Evolutionary conservation across 1,284 basidiomycete genomes (phyloP).

Genomic region (Retiboletus flavoniger): DNA sequence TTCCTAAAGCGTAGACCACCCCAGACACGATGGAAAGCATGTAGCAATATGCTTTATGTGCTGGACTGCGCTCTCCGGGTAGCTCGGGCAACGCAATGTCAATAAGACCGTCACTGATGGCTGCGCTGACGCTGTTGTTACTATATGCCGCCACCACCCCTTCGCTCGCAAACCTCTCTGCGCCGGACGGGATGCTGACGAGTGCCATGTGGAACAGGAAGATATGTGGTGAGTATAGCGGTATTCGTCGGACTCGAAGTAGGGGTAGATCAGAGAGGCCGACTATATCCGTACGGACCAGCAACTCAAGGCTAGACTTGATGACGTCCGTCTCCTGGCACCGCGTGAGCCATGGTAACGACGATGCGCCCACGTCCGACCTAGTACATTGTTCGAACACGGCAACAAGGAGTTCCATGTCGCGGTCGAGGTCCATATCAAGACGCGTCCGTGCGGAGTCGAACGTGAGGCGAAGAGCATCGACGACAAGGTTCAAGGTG

Average conservation of each 20-base stretch:
- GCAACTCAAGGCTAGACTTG: slow-evolving; percentile 72
- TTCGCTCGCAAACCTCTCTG: slow-evolving; percentile 83
- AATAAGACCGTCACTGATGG: slow-evolving; percentile 73
- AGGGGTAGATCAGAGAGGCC: slow-evolving; percentile 64
- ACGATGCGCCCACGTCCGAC: slow-evolving; percentile 62
- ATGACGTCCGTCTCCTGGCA: slow-evolving; percentile 85
- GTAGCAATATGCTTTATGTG: slow-evolving; percentile 79
- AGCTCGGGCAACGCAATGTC: slow-evolving; percentile 68
- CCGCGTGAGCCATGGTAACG: slow-evolving; percentile 72
- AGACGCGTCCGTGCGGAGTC: slow-evolving; percentile 56
- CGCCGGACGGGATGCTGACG: slow-evolving; percentile 72
- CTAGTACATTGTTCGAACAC: slow-evolving; percentile 81
- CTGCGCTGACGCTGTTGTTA: slow-evolving; percentile 76
- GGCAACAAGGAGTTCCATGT: slow-evolving; percentile 77
- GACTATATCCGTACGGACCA: slow-evolving; percentile 66
- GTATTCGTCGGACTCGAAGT: slow-evolving; percentile 59
- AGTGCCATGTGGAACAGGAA: slow-evolving; percentile 85
- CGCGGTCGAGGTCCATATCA: slow-evolving; percentile 69
- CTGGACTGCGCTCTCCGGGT: slow-evolving; percentile 70
- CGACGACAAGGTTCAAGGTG: slow-evolving; percentile 63
- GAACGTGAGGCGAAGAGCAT: slow-evolving; percentile 69
- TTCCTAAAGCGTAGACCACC: slow-evolving; percentile 64
- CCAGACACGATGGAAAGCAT: slow-evolving; percentile 83
- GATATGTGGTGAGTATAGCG: slow-evolving; percentile 72
- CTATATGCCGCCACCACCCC: slow-evolving; percentile 81